phyloP scores from a whole-genome alignment of 306 rosid species.

The Neltuma alba region DNA sequence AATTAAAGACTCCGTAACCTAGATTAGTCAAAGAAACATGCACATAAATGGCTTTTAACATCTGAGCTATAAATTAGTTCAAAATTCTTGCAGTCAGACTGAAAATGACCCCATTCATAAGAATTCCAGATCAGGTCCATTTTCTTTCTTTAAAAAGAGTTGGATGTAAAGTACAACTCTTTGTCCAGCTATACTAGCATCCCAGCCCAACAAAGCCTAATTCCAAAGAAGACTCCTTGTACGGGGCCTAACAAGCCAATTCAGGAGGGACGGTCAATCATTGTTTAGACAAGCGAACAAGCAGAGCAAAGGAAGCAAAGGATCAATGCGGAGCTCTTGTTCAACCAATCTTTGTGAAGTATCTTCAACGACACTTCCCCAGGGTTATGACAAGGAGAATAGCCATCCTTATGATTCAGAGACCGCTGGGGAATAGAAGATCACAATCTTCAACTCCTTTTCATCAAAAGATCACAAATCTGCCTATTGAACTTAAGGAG shows the following conservation, averaged over 20 bases:
- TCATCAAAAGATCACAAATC: not conserved
- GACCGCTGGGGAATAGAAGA: not conserved
- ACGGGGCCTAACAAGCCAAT: not conserved
- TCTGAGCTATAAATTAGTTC: not conserved
- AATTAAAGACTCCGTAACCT: not conserved
- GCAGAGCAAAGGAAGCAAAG: not conserved
- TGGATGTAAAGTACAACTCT: not conserved
- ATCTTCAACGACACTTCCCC: not conserved
- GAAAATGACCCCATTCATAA: not conserved
- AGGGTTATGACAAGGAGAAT: not conserved
- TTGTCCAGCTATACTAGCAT: not conserved
- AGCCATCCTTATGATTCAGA: not conserved
- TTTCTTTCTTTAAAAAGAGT: not conserved
- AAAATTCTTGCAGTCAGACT: not conserved
- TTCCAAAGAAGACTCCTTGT: not conserved
- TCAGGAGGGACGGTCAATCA: not conserved
- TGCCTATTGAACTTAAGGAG: not conserved
- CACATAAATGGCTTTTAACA: not conserved
- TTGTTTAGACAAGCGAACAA: not conserved
- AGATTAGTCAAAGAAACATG: not conserved
- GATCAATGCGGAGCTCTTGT: not conserved
- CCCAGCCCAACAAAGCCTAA: not conserved
- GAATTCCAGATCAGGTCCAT: not conserved
- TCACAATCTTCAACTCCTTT: not conserved
- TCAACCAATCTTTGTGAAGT: not conserved